These are phyloP conservation scores for Lactarius evosmus DNA, from an alignment of 768 basidiomycete genomes.

Conservation along the genomic window DNA sequence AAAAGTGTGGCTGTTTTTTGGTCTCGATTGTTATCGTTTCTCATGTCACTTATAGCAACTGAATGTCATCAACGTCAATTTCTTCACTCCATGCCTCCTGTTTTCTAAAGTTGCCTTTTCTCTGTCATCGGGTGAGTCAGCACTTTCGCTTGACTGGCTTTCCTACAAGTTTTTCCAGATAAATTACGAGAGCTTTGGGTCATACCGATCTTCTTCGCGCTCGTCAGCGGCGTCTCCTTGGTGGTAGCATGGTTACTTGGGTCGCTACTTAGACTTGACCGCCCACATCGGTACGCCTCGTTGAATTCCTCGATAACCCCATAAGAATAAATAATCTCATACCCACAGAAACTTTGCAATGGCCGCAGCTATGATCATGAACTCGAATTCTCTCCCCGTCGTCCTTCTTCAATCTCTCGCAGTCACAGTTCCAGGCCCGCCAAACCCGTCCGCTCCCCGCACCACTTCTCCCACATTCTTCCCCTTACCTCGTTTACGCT, in stretches of 20 bases:
- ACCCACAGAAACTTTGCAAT: conserved; percentile 64
- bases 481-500: no score
- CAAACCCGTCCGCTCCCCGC: no score
- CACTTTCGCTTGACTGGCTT: not conserved
- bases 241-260: conserved; percentile 61
- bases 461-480: no score
- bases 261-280: conserved; percentile 59
- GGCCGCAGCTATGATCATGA: conserved; percentile 88
- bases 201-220: conserved; percentile 78
- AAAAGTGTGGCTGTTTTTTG: conserved; percentile 50
- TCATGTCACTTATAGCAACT: conserved; percentile 49
- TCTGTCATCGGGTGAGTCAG: conserved; percentile 52
- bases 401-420: conserved; percentile 92
- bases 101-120: conserved; percentile 97
- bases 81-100: conserved; percentile 84
- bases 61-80: conserved; percentile 78
- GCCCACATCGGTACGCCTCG: conserved; percentile 63
- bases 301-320: not conserved
- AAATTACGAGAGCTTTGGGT: conserved; percentile 83
- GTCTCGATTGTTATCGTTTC: not conserved
- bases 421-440: conserved; percentile 74
- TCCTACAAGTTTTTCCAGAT: conserved; percentile 38
- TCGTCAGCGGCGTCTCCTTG: conserved; percentile 74
- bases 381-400: conserved; percentile 92
- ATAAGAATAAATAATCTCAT: not conserved